Evolutionary conservation across 1,284 basidiomycete genomes (phyloP), one percentile per base, ranked within the genome.

Genomic region (Irpex sp.): DNA sequence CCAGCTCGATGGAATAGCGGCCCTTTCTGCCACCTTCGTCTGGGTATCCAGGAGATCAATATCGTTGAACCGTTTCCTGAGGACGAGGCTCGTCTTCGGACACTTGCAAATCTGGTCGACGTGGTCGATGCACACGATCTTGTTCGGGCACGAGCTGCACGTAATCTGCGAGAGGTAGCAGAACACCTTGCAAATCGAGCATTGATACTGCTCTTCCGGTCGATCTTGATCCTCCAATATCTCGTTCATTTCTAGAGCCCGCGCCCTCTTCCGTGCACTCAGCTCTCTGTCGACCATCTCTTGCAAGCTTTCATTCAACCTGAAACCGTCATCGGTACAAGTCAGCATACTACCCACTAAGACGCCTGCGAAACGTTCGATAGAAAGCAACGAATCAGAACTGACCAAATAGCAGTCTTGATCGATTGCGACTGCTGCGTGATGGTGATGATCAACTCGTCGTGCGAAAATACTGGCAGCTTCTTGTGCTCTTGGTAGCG

Each of bases 381-480:
- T 9, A 11, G 8, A 5, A 52, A 52, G 21, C 40, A n/a, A 44
- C 40, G 48, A 58, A 31, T 64, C 40, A 47, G 15, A 52, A 78
- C 90, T 67, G 72, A 94, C 97, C 97, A 98, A 66, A 92, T 80
- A 2, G 97, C 94, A 26, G 96, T 97, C 74, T 91, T 90, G 71
- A 97, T 95, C n/a, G 92, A 90, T 64, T 91, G 87, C 4, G 95
- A 96, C 76, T 97, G 94, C 71, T 96, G 89, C 17, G 92, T 95
- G 72, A 98, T 96, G 15, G 96, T 98, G 73, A 98, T 87, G 67
- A 99, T 82, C 26, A 99, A 85, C 78, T 99, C 97, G 70, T 98
- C 94, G 76, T 99, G 97, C 34, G 96, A 98, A 78, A 99, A 99
- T 5, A 99, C 97, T 1, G 97, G 97, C 37, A 92, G 82, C 75